Percentiles rank a stretch among this genome's conserved stretches.
These are phyloP conservation scores for Triangularia verruculosa DNA, from an alignment of 2,329 filamentous ascomycete genomes.

Conservation along the genomic window DNA sequence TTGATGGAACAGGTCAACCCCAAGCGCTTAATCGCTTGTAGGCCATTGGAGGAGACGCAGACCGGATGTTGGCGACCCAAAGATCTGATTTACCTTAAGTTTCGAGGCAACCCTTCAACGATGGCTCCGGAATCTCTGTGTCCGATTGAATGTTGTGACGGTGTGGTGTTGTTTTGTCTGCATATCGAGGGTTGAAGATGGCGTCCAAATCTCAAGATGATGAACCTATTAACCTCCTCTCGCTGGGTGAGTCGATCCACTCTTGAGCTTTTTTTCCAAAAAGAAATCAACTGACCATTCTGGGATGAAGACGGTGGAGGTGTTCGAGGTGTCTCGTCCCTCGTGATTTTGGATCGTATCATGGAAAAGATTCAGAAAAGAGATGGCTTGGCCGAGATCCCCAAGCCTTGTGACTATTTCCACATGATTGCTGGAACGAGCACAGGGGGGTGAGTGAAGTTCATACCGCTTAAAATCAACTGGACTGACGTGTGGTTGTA, in stretches of 20 bases:
- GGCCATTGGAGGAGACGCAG: conserved; percentile 21
- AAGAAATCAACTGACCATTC: neutral
- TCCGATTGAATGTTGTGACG: neutral
- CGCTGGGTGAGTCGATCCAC: conserved; percentile 20
- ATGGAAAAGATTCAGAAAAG: conserved; percentile 32
- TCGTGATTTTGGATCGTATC: conserved; percentile 35
- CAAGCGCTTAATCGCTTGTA: conserved; percentile 12
- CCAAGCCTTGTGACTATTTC: conserved; percentile 37
- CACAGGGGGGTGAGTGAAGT: conserved; percentile 33
- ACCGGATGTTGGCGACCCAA: neutral
- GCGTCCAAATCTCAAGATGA: neutral
- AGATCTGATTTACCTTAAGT: neutral
- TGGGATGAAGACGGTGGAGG: conserved; percentile 34
- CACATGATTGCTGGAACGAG: conserved; percentile 41
- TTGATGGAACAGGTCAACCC: neutral
- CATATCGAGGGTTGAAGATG: neutral
- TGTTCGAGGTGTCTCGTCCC: conserved; percentile 36
- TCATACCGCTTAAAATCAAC: neutral
- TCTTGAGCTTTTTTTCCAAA: neutral
- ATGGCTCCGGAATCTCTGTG: neutral
- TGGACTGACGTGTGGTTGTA: conserved; percentile 21
- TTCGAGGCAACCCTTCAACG: neutral
- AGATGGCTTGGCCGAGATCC: conserved; percentile 24
- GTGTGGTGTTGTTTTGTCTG: neutral
- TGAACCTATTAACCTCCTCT: conserved; percentile 25